Base-by-base conservation (phyloP, 2,329 filamentous ascomycete species). In the Pyricularia grisea region DNA sequence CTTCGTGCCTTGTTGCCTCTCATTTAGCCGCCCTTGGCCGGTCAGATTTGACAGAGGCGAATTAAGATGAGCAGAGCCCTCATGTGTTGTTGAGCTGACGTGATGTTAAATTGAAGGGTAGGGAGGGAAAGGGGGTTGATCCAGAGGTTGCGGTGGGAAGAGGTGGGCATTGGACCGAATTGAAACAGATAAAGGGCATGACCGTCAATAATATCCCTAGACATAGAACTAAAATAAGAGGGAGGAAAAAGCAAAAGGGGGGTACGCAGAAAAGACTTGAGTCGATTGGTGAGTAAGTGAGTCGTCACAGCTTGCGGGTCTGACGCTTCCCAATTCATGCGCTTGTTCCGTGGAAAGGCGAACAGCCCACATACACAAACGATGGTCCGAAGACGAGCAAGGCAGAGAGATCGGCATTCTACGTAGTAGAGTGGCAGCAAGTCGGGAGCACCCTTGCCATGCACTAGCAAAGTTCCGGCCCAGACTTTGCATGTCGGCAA, bases 1-100 rank as follows among this genome's bases (percentile, higher is more conserved):
- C 79, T 79, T 77, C 77, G 78, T 73, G 76, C 78, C 75, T 78
- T 36, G n/a, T 36, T 79, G 79, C 82, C 80, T 82, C 82, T 82
- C 82, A 79, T 42, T 14, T 6, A 36, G 20, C 64, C 31, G 11
- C n/a, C 31, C n/a, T 36, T 25, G 17, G n/a, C 64, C 30, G 31
- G n/a, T 28, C 17, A n/a, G n/a, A 12, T 20, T 50, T n/a, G 17
- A n/a, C 42, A 1, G 17, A 50, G 10, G 6, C 20, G 42, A 50
- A 50, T 50, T 7, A 36, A 36, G 33, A 36, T 36, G n/a, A n/a
- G n/a, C n/a, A n/a, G 11, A 50, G 17, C 42, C 17, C 42, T 50
- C 42, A 50, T n/a, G 17, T n/a, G n/a, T n/a, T 50, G 17, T 7
- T 50, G 42, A 11, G 20, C 42, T 50, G 42, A 50, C 42, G 42